phyloP scores from a whole-genome alignment of 2,329 filamentous ascomycete genomes.

The Arachnopeziza araneosa region DNA sequence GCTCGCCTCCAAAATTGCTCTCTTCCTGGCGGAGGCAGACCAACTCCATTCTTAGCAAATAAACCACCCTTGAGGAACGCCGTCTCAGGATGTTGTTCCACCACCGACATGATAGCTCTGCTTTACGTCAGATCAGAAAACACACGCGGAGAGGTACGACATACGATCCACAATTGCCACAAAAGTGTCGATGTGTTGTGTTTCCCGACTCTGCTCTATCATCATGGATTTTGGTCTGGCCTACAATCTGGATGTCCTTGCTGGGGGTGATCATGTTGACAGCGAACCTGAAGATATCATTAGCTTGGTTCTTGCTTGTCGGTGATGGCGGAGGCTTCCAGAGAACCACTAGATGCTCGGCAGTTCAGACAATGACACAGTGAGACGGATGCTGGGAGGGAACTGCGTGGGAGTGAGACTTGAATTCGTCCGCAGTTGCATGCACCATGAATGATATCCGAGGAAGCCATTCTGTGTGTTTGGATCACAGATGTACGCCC shows the following conservation, averaged over 20 bases:
- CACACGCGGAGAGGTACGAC: neutral
- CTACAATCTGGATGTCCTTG: constrained; percentile 7
- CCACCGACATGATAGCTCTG: constrained; percentile 10
- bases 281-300: constrained; percentile 5
- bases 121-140: neutral
- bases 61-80: constrained; percentile 9
- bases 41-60: constrained; percentile 8
- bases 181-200: constrained; percentile 8
- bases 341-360: neutral
- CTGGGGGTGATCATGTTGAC: constrained; percentile 5
- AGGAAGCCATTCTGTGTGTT: neutral
- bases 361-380: constrained; percentile 7
- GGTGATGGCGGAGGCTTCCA: neutral
- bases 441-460: constrained; percentile 4
- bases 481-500: neutral
- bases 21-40: constrained; percentile 7
- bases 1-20: constrained; percentile 8
- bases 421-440: constrained; percentile 13
- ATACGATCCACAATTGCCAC: constrained; percentile 14
- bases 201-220: constrained; percentile 8
- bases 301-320: neutral
- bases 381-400: constrained; percentile 2
- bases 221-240: constrained; percentile 7
- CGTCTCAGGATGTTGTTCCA: constrained; percentile 3
- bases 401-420: constrained; percentile 2